Percentiles rank a stretch among this genome's conserved stretches.
These are phyloP conservation scores for Pichia insulana DNA, from an alignment of 805 yeast genomes.

Conservation along the genomic window DNA sequence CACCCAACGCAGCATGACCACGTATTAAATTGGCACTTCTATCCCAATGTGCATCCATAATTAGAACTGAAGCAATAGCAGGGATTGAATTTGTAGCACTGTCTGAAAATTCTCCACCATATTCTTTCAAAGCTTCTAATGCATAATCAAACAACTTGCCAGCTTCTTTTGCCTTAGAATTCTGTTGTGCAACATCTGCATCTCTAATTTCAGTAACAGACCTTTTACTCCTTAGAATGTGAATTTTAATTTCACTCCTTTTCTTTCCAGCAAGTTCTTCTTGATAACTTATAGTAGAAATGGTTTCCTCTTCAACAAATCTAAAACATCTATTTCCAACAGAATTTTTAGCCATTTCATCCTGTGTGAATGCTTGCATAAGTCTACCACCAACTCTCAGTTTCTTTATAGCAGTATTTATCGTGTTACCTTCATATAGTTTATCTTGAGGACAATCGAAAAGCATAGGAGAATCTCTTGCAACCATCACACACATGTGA, in stretches of 20 bases:
- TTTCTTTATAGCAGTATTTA: conserved; percentile 65
- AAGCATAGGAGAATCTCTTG: conserved; percentile 58
- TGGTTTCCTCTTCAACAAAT: conserved; percentile 56
- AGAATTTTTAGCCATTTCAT: conserved; percentile 74
- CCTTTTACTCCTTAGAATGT: conserved; percentile 57
- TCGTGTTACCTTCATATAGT: conserved; percentile 48
- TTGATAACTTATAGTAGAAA: conserved; percentile 43
- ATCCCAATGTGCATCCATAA: conserved; percentile 83
- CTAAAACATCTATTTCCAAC: conserved; percentile 72
- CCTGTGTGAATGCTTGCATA: conserved; percentile 88
- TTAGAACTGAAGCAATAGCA: conserved; percentile 76
- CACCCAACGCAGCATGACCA: conserved; percentile 94
- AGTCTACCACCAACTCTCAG: conserved; percentile 75
- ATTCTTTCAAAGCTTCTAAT: conserved; percentile 52
- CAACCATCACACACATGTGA: conserved; percentile 72
- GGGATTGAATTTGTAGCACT: conserved; percentile 32
- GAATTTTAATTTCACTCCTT: conserved; percentile 67
- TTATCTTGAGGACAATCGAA: conserved; percentile 63
- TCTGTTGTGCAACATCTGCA: conserved; percentile 82
- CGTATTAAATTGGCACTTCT: conserved; percentile 44
- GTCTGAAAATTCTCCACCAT: conserved; percentile 46
- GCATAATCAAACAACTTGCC: conserved; percentile 80
- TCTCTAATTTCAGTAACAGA: conserved; percentile 67
- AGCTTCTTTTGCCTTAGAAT: conserved; percentile 55
- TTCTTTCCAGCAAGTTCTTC: conserved; percentile 27